These are phyloP conservation scores for Penicillium digitatum DNA, from an alignment of 2,329 filamentous ascomycete genomes.

Conservation along the genomic window DNA sequence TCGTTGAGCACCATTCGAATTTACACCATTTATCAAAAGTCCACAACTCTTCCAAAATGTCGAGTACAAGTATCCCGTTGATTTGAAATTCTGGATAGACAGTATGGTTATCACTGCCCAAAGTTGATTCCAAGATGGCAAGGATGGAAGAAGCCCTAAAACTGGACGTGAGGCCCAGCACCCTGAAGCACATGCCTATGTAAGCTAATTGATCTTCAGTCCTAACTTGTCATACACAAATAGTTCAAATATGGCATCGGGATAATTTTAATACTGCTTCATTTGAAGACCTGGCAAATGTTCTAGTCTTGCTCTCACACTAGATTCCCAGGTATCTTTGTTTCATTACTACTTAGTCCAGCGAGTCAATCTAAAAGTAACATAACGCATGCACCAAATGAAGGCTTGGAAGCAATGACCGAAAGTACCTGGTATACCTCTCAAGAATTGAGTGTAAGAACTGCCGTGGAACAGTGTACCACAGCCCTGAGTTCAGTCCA, in stretches of 20 bases:
- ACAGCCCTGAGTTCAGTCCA: neutral
- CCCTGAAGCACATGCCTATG: neutral
- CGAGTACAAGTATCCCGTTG: neutral
- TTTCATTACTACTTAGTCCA: neutral
- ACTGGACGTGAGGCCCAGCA: neutral
- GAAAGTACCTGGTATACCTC: neutral
- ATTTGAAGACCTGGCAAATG: neutral
- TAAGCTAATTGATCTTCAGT: neutral
- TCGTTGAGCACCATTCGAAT: neutral
- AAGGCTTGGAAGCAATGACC: neutral
- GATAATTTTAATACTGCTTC: too few species aligned
- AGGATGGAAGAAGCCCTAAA: neutral
- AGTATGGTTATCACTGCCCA: neutral
- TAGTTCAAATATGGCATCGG: neutral
- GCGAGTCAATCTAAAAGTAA: neutral
- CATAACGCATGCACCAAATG: neutral
- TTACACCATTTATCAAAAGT: neutral
- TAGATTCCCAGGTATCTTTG: neutral
- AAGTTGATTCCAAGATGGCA: neutral
- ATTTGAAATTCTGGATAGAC: neutral
- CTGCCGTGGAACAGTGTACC: neutral
- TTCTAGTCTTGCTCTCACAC: neutral
- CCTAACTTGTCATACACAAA: neutral
- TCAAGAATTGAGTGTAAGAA: neutral
- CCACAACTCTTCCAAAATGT: neutral